Conservation (phyloP, 1,284 basidiomycete genomes). For the Ustilago lituana region DNA sequence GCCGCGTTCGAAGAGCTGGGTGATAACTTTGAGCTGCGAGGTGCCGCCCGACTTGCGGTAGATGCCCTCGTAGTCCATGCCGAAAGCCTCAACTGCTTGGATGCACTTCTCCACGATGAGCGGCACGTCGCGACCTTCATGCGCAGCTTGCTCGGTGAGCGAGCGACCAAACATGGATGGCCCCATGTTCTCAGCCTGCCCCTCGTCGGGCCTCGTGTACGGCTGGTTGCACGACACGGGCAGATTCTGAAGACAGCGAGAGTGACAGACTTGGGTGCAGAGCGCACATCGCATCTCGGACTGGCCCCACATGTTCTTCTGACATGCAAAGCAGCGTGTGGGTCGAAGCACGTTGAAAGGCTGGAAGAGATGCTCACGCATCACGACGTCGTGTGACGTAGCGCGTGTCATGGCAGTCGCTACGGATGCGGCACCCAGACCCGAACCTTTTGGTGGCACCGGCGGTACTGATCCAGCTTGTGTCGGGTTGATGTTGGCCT, state of each 20-base stretch:
- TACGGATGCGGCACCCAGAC: constrained; percentile 1
- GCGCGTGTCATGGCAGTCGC: constrained; percentile 30
- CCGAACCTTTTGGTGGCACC: constrained; percentile 33
- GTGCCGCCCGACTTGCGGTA: constrained; percentile 97
- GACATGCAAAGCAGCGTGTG: constrained; percentile 91
- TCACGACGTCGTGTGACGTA: constrained; percentile 45
- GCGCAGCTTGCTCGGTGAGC: constrained; percentile 81
- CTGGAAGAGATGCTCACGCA: constrained; percentile 81
- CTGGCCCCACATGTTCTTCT: constrained; percentile 98
- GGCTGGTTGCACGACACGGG: constrained; percentile 58
- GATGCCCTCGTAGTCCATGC: constrained; percentile 92
- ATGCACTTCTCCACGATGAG: constrained; percentile 87
- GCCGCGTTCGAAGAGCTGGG: constrained; percentile 91
- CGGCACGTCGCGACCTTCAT: constrained; percentile 81
- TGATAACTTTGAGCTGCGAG: constrained; percentile 89
- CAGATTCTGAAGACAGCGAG: constrained; percentile 54
- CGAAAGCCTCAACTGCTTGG: constrained; percentile 54
- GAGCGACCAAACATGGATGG: constrained; percentile 91
- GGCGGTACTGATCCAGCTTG: constrained; percentile 25
- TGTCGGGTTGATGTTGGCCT: constrained; percentile 7
- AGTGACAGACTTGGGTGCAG: constrained; percentile 60
- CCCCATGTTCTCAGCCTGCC: constrained; percentile 24
- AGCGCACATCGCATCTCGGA: constrained; percentile 82
- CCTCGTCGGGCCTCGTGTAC: constrained; percentile 51
- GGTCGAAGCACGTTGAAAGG: constrained; percentile 87